Base-by-base conservation (phyloP, 257 asterid genomes). In the Solanum raphanifolium region DNA sequence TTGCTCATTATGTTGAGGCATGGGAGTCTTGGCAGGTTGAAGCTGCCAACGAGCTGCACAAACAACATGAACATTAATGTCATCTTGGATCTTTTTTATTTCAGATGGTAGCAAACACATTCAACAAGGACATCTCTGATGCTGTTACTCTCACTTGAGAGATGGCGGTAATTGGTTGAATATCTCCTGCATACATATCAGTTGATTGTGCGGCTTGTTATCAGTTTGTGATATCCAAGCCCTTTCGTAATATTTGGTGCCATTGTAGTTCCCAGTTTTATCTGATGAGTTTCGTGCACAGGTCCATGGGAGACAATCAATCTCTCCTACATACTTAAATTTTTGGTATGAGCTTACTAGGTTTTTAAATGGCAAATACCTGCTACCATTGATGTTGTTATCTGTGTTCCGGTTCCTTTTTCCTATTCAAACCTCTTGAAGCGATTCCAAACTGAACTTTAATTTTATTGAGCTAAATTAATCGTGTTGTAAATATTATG, bases 1-100 rank as follows among this genome's bases (percentile, higher is more conserved):
- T 94, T 72, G 89, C 87, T 48, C 98, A 94, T 89, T 93, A 91
- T 89, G 90, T 91, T 87, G 94, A 92, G 84, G 95, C 96, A 46
- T 91, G 95, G 95, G 92, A 89, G 83, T 83, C 85, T 68, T 94
- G 95, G 96, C 78, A 87, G 85, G 90, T 89, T 60, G 94, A 93
- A 89, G 94, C 93, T 60, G 92, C 85, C 84, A 90, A 88, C 58
- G 83, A 89, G 90, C 90, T 86, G 89, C 89, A 89, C 86, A 89
- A 41, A 52, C 78, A 90, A 34, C 87, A 87, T 38, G 84, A 43
- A 76, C 84, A 92, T 71, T 90, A 72, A 86, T 60, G 87, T 68
- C 60, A 52, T 75, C 25, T 78, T 87, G 82, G 69, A 69, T 86
- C 29, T 82, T 60, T 81, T 81, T 82, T 82, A 29, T 82, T 48